Conservation (phyloP, 345 rosid species). For the Eucalyptus grandis region DNA sequence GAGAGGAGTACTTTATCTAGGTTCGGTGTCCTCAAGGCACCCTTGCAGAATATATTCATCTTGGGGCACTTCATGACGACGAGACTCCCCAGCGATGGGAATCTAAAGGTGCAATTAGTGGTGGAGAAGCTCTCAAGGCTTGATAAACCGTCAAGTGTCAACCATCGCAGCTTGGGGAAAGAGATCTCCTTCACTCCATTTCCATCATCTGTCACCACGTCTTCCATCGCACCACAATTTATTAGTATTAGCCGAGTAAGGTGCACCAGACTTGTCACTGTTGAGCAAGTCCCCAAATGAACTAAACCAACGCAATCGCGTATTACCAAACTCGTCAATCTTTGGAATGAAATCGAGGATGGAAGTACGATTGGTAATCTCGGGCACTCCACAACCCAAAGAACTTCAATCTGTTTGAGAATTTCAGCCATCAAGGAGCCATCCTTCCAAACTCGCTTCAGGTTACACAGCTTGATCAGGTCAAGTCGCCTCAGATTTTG, state of each 20-base stretch:
- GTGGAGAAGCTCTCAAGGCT: fast-evolving
- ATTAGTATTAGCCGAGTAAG: fast-evolving
- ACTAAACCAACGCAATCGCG: fast-evolving
- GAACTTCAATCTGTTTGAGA: fast-evolving
- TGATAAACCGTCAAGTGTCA: fast-evolving
- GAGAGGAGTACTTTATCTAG: fast-evolving
- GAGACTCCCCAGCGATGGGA: fast-evolving
- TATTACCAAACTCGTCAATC: fast-evolving
- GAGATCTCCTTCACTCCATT: fast-evolving
- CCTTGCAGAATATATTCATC: background rate
- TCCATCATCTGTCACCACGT: too few species aligned
- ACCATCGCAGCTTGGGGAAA: fast-evolving
- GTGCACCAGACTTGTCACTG: too few species aligned
- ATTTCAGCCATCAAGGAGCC: too few species aligned
- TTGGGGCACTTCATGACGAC: fast-evolving
- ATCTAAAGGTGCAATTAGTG: fast-evolving
- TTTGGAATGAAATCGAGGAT: too few species aligned
- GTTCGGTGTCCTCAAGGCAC: fast-evolving
- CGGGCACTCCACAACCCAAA: fast-evolving
- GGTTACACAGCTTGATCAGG: fast-evolving
- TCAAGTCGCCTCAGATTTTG: fast-evolving
- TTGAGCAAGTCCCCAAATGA: too few species aligned
- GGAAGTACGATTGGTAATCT: too few species aligned
- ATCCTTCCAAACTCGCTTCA: too few species aligned
- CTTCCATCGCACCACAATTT: too few species aligned